Base-by-base conservation (phyloP, 2,329 filamentous ascomycete species). In the Cladosporium sp. region DNA sequence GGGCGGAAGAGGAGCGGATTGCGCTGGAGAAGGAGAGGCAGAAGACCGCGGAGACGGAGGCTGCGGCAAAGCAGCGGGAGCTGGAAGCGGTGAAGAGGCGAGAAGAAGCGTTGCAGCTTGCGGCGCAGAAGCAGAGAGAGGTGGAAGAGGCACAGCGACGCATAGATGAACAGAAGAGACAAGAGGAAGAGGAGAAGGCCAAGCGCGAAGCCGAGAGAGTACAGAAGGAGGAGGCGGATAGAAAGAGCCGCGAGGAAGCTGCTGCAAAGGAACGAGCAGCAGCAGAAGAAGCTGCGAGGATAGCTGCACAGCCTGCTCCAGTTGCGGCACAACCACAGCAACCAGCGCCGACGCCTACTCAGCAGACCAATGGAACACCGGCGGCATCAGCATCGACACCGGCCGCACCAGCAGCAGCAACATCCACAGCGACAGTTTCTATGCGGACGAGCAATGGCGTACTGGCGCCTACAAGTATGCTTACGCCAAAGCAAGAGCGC, bases 11-110 rank as follows among this genome's bases (percentile, higher is more conserved):
- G 14, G 76, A 80, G 67, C 72, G 73, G 62, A 70, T 72, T n/a
- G 77, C 75, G 28, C 68, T 80, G 59, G 79, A 82, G 66, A 74
- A 74, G 12, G 70, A 84, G 69, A 78, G 80, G 51, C 77, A 75
- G 59, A 80, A 81, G 26, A 81, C 78, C 57, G 79, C 81, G 15
- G 80, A 80, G 58, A 72, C 77, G 55, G 76, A 79, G 66, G 75
- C 76, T n/a, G 76, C 76, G 60, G 74, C 75, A 36, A 55, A 69
- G 49, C 65, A 65, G 14, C 70, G 67, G 6, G 65, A 67, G 12
- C 64, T 72, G 7, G 67, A 72, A 34, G 68, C 68, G n/a, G 60
- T 71, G 59, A 68, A 70, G 65, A 67, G 70, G 38, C 28, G 75
- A 76, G 66, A 59, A 10, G 68, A 68, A 44, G 62, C 65, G 24